phyloP scores from a whole-genome alignment of 352 stramenopile genomes.

The Pythium coloratum region DNA sequence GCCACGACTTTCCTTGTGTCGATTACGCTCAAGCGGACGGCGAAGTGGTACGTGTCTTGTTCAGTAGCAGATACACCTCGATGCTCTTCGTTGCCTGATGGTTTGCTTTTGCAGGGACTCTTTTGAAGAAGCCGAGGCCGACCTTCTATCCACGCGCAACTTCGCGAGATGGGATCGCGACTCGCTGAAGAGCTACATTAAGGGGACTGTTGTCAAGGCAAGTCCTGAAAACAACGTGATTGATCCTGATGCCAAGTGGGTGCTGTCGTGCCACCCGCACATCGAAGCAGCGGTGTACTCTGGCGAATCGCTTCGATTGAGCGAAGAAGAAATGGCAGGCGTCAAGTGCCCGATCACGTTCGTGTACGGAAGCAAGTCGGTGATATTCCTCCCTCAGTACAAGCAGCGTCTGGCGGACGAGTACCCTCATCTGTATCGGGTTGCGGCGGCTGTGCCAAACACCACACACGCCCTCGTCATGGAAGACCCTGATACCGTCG shows the following conservation, averaged over 20 bases:
- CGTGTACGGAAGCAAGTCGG: slow-evolving; percentile 41
- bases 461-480: slow-evolving; percentile 47
- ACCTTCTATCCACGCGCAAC: slow-evolving; percentile 36
- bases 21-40: too few relatives aligned
- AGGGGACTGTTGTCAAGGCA: slow-evolving; percentile 39
- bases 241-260: slow-evolving; percentile 1
- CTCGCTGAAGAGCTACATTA: slow-evolving; percentile 28
- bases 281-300: slow-evolving; percentile 42
- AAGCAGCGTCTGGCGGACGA: slow-evolving; percentile 27
- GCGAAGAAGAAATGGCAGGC: slow-evolving; percentile 28
- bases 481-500: slow-evolving; percentile 35
- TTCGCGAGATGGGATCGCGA: slow-evolving; percentile 47
- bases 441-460: slow-evolving; percentile 32
- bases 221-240: slow-evolving; percentile 15
- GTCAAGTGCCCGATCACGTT: slow-evolving; percentile 33
- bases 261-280: slow-evolving; percentile 31
- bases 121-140: slow-evolving; percentile 7
- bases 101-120: too few relatives aligned
- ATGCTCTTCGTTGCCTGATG: too few relatives aligned
- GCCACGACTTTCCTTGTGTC: too few relatives aligned
- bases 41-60: too few relatives aligned
- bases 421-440: slow-evolving; percentile 42
- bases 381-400: slow-evolving; percentile 38
- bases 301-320: slow-evolving; percentile 25
- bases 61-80: too few relatives aligned